phyloP scores from a whole-genome alignment of 2,329 filamentous ascomycete genomes.

The Exophiala oligosperma region DNA sequence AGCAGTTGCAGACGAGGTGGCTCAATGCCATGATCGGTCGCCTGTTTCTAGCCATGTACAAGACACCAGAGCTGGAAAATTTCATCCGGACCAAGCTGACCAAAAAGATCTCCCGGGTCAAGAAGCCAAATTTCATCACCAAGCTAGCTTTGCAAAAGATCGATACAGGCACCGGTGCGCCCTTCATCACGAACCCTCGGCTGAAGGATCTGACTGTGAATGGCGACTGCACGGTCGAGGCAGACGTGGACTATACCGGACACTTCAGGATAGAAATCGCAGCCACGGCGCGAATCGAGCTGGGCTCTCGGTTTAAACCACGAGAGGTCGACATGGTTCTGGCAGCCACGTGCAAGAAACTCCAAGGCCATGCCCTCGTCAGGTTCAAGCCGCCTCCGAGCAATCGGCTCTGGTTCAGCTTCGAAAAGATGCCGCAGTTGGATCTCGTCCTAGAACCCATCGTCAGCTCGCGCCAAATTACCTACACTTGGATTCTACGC shows the following conservation, averaged over 20 bases:
- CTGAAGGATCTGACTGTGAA: constrained; percentile 88
- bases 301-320: constrained; percentile 84
- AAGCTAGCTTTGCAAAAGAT: constrained; percentile 80
- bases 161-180: constrained; percentile 81
- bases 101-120: constrained; percentile 93
- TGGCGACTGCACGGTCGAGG: constrained; percentile 83
- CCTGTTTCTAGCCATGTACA: constrained; percentile 83
- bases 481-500: constrained; percentile 85
- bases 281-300: constrained; percentile 87
- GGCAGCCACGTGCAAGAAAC: constrained; percentile 77
- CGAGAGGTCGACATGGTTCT: constrained; percentile 87
- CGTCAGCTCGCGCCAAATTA: constrained; percentile 92
- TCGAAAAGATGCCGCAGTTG: constrained; percentile 90
- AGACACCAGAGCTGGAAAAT: constrained; percentile 76
- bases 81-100: constrained; percentile 82
- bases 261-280: constrained; percentile 88
- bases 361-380: constrained; percentile 82
- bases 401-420: constrained; percentile 94
- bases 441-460: constrained; percentile 94
- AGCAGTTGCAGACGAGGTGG: constrained; percentile 88
- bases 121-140: constrained; percentile 86
- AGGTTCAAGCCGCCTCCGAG: constrained; percentile 93
- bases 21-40: constrained; percentile 88
- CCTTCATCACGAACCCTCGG: constrained; percentile 83
- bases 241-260: constrained; percentile 84